Conservation (phyloP, 2,329 filamentous ascomycete species). For the Colletotrichum brevisporum region DNA sequence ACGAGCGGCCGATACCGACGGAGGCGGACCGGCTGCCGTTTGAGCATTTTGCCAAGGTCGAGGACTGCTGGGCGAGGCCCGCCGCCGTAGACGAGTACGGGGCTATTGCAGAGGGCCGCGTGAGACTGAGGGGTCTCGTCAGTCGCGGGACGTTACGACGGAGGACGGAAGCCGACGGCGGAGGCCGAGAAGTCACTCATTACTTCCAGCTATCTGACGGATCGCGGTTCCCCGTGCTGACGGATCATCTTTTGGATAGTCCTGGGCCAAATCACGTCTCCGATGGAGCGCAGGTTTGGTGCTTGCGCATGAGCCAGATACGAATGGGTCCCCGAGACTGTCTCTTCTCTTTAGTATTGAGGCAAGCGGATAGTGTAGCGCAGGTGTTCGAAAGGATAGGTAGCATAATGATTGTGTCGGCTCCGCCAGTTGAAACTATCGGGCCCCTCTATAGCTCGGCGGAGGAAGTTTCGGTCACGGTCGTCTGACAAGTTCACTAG, state of each 20-base stretch:
- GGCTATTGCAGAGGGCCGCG: background rate
- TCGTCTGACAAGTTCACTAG: too few species aligned
- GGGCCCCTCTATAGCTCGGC: background rate
- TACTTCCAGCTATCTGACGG: background rate
- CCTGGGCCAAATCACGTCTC: background rate
- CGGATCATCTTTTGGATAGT: constrained; percentile 3
- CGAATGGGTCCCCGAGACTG: background rate
- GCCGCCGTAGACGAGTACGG: constrained; percentile 7
- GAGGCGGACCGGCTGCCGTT: background rate
- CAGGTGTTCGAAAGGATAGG: background rate
- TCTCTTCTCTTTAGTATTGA: constrained; percentile 2
- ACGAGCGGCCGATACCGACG: background rate
- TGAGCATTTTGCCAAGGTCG: constrained; percentile 7
- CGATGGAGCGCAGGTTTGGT: constrained; percentile 1
- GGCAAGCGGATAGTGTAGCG: background rate
- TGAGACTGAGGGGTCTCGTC: background rate
- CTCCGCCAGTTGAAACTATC: background rate
- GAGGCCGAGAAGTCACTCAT: background rate
- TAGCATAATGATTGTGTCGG: background rate
- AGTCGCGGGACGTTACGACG: background rate
- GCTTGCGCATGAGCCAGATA: constrained; percentile 13
- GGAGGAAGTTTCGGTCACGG: background rate
- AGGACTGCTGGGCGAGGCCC: constrained; percentile 2
- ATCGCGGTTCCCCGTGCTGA: background rate
- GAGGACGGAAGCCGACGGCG: background rate